A percentile compares a stretch with the other conserved stretches of the same genome.
phyloP scores from a whole-genome alignment of 345 rosid species.

The Euphorbia lathyris region DNA sequence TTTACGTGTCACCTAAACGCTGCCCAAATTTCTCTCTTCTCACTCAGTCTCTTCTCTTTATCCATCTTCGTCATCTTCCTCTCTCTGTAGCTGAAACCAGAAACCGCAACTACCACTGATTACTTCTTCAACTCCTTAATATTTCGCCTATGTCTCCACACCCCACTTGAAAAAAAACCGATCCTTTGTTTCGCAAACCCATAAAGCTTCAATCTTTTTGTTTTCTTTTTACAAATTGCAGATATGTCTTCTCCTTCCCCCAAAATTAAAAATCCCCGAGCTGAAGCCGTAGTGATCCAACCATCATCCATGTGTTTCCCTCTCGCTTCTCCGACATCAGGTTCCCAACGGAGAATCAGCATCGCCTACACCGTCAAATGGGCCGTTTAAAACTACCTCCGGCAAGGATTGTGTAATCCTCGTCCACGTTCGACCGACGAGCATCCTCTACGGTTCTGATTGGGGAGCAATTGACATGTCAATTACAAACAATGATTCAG shows the following conservation, averaged over 20 bases:
- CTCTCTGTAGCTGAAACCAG: no score
- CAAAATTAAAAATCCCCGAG: conserved; percentile 3
- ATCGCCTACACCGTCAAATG: conserved; percentile 79
- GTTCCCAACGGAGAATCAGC: conserved; percentile 66
- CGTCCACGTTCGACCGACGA: conserved; percentile 73
- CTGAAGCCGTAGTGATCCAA: conserved; percentile 45
- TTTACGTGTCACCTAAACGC: no score
- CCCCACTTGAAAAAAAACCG: no score
- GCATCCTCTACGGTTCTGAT: conserved; percentile 79
- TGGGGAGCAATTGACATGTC: conserved; percentile 71
- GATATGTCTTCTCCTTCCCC: conserved; percentile 19
- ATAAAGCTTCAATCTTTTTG: not conserved
- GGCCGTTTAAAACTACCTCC: conserved; percentile 86
- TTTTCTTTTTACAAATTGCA: not conserved
- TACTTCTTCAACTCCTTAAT: not conserved
- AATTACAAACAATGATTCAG: conserved; percentile 22
- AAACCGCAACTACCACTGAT: no score
- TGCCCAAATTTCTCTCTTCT: no score
- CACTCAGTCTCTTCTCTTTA: no score
- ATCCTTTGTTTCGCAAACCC: not conserved
- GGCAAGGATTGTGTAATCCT: conserved; percentile 76
- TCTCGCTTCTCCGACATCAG: conserved; percentile 37
- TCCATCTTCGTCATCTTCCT: no score
- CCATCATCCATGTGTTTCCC: conserved; percentile 67
- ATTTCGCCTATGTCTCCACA: not conserved